phyloP scores from a whole-genome alignment of 108 stramenopile species.

The Cyclostephanos invisitatus region DNA sequence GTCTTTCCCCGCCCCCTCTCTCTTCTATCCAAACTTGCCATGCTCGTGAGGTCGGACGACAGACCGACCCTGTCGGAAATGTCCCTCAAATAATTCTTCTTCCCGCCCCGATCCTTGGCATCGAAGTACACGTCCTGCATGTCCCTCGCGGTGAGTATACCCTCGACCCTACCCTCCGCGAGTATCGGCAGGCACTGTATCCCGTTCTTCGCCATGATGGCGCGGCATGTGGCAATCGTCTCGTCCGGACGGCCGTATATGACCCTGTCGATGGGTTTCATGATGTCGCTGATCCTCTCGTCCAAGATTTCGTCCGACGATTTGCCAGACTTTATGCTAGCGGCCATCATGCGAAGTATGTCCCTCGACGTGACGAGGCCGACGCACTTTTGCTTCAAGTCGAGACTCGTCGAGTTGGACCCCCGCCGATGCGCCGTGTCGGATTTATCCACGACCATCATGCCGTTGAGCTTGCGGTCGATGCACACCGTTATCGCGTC shows the following conservation, averaged over 20 bases:
- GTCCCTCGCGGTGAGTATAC: slow-evolving; percentile 87
- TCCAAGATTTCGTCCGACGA: slow-evolving; percentile 53
- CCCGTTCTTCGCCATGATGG: slow-evolving; percentile 85
- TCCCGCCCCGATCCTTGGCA: slow-evolving; percentile 87
- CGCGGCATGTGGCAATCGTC: slow-evolving; percentile 84
- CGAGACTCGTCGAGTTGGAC: background rate
- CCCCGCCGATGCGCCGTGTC: slow-evolving; percentile 15
- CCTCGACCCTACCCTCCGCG: slow-evolving; percentile 78
- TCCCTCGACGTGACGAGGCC: slow-evolving; percentile 82
- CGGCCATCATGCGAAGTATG: slow-evolving; percentile 72
- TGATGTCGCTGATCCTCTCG: slow-evolving; percentile 48
- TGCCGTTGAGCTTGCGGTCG: slow-evolving; percentile 73
- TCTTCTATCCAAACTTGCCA: slow-evolving; percentile 46
- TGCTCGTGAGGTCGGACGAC: slow-evolving; percentile 65
- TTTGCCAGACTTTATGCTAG: slow-evolving; percentile 61
- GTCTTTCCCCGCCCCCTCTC: no score
- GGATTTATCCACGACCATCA: slow-evolving; percentile 80
- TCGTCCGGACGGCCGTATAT: slow-evolving; percentile 84
- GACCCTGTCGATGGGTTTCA: slow-evolving; percentile 86
- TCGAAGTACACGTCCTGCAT: slow-evolving; percentile 86
- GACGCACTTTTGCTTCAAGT: slow-evolving; percentile 52
- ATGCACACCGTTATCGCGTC: slow-evolving; percentile 70
- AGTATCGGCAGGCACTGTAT: slow-evolving; percentile 93
- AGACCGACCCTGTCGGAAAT: slow-evolving; percentile 90
- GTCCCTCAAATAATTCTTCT: slow-evolving; percentile 87